These are phyloP conservation scores for Takakia lepidozioides DNA, from an alignment of 225 moss, liverwort and hornwort genomes.

Conservation along the genomic window DNA sequence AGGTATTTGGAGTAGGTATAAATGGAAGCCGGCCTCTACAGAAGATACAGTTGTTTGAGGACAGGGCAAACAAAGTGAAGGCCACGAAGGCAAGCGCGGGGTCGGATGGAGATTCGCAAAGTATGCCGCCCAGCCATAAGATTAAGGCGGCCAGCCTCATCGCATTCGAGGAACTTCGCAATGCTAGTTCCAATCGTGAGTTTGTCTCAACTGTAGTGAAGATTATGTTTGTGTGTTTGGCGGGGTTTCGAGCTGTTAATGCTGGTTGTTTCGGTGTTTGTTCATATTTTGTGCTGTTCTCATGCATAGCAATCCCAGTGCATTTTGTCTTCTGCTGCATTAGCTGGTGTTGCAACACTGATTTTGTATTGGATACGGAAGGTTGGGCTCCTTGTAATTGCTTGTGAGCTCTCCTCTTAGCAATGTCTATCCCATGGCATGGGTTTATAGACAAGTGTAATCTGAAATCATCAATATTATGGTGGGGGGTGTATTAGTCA, in stretches of 20 bases:
- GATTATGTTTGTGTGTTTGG: background rate
- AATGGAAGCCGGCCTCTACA: background rate
- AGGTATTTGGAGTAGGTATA: conserved; percentile 1
- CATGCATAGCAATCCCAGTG: too few relatives aligned
- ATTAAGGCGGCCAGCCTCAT: conserved; percentile 62
- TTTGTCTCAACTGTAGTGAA: conserved; percentile 6
- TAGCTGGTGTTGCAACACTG: conserved; percentile 2
- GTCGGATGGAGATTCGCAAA: conserved; percentile 3
- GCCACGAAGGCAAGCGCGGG: background rate
- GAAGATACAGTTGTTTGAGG: conserved; percentile 1
- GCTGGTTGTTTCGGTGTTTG: background rate
- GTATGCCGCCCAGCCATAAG: conserved; percentile 64
- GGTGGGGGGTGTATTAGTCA: too few relatives aligned
- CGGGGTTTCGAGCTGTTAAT: background rate
- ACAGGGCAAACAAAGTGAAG: background rate
- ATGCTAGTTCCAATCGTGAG: conserved; percentile 72
- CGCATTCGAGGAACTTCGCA: conserved; percentile 71
- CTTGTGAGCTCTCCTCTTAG: too few relatives aligned
- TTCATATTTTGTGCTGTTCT: background rate
- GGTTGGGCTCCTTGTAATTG: too few relatives aligned
- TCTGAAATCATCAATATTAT: too few relatives aligned
- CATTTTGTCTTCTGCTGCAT: too few relatives aligned
- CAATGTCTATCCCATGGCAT: too few relatives aligned
- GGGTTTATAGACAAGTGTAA: too few relatives aligned
- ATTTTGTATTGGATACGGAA: conserved; percentile 1